phyloP scores from a whole-genome alignment of 2,329 filamentous ascomycete genomes.

The Helotiales sp. region DNA sequence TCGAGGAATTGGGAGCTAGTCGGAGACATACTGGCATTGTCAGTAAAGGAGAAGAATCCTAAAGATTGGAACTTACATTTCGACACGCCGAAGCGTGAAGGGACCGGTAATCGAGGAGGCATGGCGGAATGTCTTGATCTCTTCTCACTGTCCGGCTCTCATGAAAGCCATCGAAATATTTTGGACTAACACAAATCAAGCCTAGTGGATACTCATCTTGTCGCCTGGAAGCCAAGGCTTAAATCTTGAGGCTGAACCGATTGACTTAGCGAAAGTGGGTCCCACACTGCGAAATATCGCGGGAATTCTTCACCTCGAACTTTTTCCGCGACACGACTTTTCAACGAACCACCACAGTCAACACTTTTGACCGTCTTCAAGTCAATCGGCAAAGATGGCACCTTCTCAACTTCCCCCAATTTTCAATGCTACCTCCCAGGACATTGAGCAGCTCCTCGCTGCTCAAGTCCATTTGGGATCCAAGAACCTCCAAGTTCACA shows the following conservation, averaged over 20 bases:
- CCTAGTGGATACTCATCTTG: neutral
- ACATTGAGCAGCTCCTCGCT: constrained; percentile 99
- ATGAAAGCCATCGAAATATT: neutral
- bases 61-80: constrained; percentile 51
- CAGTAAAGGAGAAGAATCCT: neutral
- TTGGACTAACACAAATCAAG: neutral
- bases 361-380: constrained; percentile 19
- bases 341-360: constrained; percentile 26
- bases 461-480: constrained; percentile 95
- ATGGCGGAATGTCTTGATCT: constrained; percentile 41
- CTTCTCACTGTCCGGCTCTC: neutral
- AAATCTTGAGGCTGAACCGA: constrained; percentile 3
- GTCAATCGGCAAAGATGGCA: constrained; percentile 75
- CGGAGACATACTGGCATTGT: constrained; percentile 57
- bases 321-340: neutral
- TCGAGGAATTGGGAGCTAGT: constrained; percentile 47
- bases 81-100: constrained; percentile 59
- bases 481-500: constrained; percentile 91
- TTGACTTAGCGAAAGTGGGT: neutral
- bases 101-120: constrained; percentile 65
- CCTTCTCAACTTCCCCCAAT: constrained; percentile 89
- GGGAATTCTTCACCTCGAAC: constrained; percentile 10
- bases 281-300: neutral
- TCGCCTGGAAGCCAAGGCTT: too few relatives aligned
- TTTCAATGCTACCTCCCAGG: constrained; percentile 95